Base-by-base conservation (phyloP, 768 basidiomycete genomes). In the Lactarius pseudohatsudake region DNA sequence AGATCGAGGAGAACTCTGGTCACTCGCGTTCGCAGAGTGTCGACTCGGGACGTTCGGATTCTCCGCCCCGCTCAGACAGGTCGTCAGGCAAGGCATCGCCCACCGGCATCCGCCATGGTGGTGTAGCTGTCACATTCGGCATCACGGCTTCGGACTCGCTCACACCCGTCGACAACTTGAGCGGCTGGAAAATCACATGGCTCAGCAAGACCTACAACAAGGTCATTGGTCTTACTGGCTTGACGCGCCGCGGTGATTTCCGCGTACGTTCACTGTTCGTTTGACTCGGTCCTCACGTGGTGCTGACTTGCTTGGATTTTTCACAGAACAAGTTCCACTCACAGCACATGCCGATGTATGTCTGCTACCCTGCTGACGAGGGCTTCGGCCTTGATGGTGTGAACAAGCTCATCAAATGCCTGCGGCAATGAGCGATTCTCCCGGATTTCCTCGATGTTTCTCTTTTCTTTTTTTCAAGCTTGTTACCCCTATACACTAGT, bases 351-450 rank as follows among this genome's bases (percentile, higher is more conserved):
- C 77, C 77, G 2, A 82, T 83, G 79, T 84, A 83, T 67, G 79
- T 84, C 10, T 84, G 82, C 72, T 83, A 82, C 66, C 82, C 83
- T 3, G 61, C 71, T 5, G 75, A 78, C 3, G 78, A 84, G 11
- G 81, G 79, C 2, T 82, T 84, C 62, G 81, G 81, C 18, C 66
- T 82, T 8, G 80, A 83, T 43, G 80, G 80, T 7, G 78, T 81
- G 54, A 79, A 81, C 53, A 76, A 77, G 13, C 63, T 84, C 34
- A 71, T 82, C 66, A 82, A 79, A 67, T 62, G 54, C 50, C 40
- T 70, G 59, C 70, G 70, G 26, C 70, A 70, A 45, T 70, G 26
- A 68, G 36, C 36, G 36, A 38, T 38, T 38, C 11, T 38, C 34
- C 34, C 0, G 10, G 10, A 10, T 36, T 32, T 34, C 11, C 11